These are phyloP conservation scores for Melanogaster broomeanus DNA, from an alignment of 768 basidiomycete species.

Conservation along the genomic window DNA sequence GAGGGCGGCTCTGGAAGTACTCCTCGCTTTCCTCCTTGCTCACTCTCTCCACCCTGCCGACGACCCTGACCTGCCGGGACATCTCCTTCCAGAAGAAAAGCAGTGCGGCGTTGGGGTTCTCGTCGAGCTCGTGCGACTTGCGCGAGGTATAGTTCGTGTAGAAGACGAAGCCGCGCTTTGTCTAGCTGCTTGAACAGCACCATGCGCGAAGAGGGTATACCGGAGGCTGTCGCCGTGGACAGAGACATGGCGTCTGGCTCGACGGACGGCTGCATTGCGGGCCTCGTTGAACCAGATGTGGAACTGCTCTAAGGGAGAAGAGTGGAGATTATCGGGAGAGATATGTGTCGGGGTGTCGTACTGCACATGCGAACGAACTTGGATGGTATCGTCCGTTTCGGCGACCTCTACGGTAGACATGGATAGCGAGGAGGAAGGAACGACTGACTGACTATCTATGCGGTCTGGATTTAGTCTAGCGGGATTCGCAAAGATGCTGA, in stretches of 20 bases:
- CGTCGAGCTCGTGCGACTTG: constrained; percentile 79
- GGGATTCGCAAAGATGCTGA: too few species aligned
- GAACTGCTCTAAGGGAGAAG: constrained; percentile 84
- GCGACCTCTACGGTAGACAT: constrained; percentile 37
- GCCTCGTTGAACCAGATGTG: constrained; percentile 81
- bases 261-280: constrained; percentile 52
- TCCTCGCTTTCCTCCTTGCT: constrained; percentile 68
- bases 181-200: constrained; percentile 94
- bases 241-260: constrained; percentile 93
- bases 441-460: too few species aligned
- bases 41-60: constrained; percentile 85
- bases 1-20: constrained; percentile 88
- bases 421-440: constrained; percentile 1
- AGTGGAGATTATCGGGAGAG: constrained; percentile 57
- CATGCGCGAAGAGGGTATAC: constrained; percentile 84
- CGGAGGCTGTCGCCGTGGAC: constrained; percentile 67
- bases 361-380: constrained; percentile 74
- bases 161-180: constrained; percentile 86
- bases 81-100: constrained; percentile 94
- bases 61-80: constrained; percentile 75
- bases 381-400: constrained; percentile 53
- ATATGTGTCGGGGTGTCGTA: constrained; percentile 71
- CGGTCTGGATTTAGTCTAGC: too few species aligned
- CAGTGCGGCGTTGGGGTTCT: constrained; percentile 79
- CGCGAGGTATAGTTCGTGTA: constrained; percentile 96